Percentiles rank a stretch among this genome's conserved stretches.
Evolutionary conservation across 805 yeast genomes (phyloP).

Genomic region (Helenozyma rhizophorensis): DNA sequence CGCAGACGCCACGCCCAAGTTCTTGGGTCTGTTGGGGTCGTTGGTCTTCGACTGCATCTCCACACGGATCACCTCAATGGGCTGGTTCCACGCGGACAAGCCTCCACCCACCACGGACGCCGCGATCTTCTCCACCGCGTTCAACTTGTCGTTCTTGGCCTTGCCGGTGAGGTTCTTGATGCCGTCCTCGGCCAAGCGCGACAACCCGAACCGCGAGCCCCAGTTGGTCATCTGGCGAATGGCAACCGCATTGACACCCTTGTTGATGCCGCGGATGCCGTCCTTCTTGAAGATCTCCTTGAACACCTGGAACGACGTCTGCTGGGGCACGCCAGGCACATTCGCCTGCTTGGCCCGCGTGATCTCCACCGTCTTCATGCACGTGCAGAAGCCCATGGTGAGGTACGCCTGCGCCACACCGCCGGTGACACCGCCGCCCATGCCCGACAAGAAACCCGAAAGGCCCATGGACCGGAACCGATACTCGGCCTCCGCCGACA

Average conservation of each 20-base stretch:
- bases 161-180: slow-evolving; percentile 66
- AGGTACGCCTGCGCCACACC: slow-evolving; percentile 95
- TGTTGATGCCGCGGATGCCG: slow-evolving; percentile 92
- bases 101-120: slow-evolving; percentile 96
- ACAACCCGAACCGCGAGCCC: slow-evolving; percentile 95
- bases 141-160: slow-evolving; percentile 52
- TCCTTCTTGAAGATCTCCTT: slow-evolving; percentile 77
- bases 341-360: slow-evolving; percentile 76
- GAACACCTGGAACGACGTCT: slow-evolving; percentile 81
- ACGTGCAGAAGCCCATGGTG: slow-evolving; percentile 97
- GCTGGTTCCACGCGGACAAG: slow-evolving; percentile 97
- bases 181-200: slow-evolving; percentile 84
- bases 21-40: slow-evolving; percentile 95
- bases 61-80: slow-evolving; percentile 94
- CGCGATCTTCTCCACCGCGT: slow-evolving; percentile 73
- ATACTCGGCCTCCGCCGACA: slow-evolving; percentile 89
- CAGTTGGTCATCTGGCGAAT: slow-evolving; percentile 97
- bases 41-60: slow-evolving; percentile 96
- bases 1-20: slow-evolving; percentile 72
- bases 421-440: slow-evolving; percentile 93
- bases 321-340: slow-evolving; percentile 58
- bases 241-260: slow-evolving; percentile 99
- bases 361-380: slow-evolving; percentile 98
- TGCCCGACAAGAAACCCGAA: slow-evolving; percentile 75
- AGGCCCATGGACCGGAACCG: slow-evolving; percentile 58